A percentile compares a stretch with the other conserved stretches of the same genome.
Conservation (phyloP, 108 stramenopile species). For the Conticribra weissflogii region DNA sequence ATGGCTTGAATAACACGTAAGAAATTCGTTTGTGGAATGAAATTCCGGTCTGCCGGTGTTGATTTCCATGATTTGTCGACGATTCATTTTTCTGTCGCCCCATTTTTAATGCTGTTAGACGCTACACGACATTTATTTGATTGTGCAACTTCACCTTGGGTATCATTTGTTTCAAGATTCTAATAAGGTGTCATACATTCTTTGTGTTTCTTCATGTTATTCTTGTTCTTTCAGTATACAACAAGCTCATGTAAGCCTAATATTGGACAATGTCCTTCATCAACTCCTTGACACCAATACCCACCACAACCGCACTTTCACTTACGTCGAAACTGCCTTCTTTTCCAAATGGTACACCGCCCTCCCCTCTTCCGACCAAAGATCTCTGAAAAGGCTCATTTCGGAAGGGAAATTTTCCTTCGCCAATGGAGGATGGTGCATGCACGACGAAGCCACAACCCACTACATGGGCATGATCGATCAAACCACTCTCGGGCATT, state of each 20-base stretch:
- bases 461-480: conserved; percentile 97
- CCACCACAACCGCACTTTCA: conserved; percentile 87
- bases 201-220: not conserved
- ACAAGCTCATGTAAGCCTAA: conserved; percentile 78
- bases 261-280: conserved; percentile 76
- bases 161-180: no score
- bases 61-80: no score
- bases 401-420: conserved; percentile 77
- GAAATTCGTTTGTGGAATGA: not conserved
- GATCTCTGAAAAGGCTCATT: conserved; percentile 67
- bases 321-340: conserved; percentile 94
- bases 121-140: not conserved
- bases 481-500: conserved; percentile 94
- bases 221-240: conserved; percentile 58
- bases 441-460: conserved; percentile 97
- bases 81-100: no score
- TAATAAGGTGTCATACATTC: not conserved
- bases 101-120: not conserved
- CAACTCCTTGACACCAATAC: conserved; percentile 58
- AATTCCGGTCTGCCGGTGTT: not conserved
- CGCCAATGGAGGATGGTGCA: conserved; percentile 97
- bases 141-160: no score
- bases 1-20: conserved; percentile 76
- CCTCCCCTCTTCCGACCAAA: conserved; percentile 55
- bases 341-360: conserved; percentile 93